Evolutionary conservation across 306 rosid genomes (phyloP), one percentile per base, ranked within the genome.

Genomic region (Castanea sativa): DNA sequence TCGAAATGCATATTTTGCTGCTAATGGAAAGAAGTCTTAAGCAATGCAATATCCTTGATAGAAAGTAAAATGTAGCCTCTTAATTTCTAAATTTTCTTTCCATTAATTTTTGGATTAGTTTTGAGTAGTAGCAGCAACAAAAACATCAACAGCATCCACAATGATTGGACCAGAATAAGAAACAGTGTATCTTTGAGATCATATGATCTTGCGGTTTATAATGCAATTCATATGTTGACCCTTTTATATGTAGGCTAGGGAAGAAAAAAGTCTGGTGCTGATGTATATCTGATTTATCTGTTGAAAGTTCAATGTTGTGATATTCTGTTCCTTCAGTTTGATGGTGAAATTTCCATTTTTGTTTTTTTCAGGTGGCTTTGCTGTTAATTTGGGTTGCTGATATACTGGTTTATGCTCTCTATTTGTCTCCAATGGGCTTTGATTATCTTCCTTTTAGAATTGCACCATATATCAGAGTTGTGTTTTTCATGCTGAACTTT

Each of bases 401-500:
- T 87, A 63, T 88, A 73, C 71, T 91, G 89, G 81, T 85, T 79
- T 92, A 91, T 81, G 78, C 82, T 52, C 84, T 95, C 72, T 92
- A 85, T 86, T 79, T 88, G 86, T 95, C 99, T 55, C 91, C 97
- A 0, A 87, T 79, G 80, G 92, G 92, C 85, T 80, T 90, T 82
- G 84, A 87, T 84, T 90, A 73, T 75, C 91, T 92, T 79, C 99
- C 99, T 78, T 52, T 92, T 88, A 93, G 98, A 89, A 77, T 92
- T 78, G 97, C 99, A 55, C 99, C 99, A 59, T 95, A 95, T 86
- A 51, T 95, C 81, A 86, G 99, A 80, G 98, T 95, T 65, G 80
- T 93, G 81, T 89, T 95, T 89, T 90, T 91, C 86, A 77, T 90
- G 88, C 79, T 95, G 85, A 91, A 82, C 84, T 85, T 92, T 78